phyloP scores from a whole-genome alignment of 805 yeast genomes.

The Starmerella apicola region DNA sequence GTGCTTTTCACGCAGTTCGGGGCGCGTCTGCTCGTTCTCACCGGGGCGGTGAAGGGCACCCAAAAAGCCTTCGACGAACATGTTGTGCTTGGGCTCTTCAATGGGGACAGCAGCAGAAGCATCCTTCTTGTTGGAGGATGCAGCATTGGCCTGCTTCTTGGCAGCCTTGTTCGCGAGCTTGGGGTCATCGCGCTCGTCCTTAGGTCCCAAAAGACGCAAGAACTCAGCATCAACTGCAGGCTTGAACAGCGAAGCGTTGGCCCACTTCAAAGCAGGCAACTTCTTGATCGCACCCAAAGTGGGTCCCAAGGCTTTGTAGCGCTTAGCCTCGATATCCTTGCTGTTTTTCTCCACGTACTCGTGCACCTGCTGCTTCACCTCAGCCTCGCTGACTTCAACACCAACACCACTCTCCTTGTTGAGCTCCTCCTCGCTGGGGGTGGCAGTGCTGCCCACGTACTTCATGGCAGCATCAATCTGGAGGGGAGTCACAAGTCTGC shows the following conservation, averaged over 20 bases:
- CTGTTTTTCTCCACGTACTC: conserved; percentile 49
- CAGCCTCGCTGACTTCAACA: conserved; percentile 50
- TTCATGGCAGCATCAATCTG: conserved; percentile 70
- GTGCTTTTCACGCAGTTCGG: conserved; percentile 74
- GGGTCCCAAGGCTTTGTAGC: conserved; percentile 70
- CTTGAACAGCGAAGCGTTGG: conserved; percentile 74
- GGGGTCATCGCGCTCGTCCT: conserved; percentile 78
- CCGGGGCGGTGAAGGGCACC: conserved; percentile 94
- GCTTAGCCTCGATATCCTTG: conserved; percentile 48
- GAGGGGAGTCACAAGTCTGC: conserved; percentile 49
- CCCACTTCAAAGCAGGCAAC: conserved; percentile 77
- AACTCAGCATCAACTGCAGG: conserved; percentile 72
- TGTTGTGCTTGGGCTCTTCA: conserved; percentile 25
- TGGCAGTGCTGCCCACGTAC: conserved; percentile 43
- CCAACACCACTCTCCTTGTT: conserved; percentile 68
- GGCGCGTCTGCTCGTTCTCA: conserved; percentile 81
- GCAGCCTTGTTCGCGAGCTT: conserved; percentile 25
- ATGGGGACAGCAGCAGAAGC: conserved; percentile 12
- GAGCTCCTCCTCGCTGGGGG: conserved; percentile 39
- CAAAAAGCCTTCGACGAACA: conserved; percentile 91
- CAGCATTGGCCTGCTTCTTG: conserved; percentile 13
- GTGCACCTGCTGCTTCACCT: conserved; percentile 46
- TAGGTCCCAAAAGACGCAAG: conserved; percentile 72
- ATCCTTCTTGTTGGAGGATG: conserved; percentile 30
- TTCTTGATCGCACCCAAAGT: conserved; percentile 66